These are phyloP conservation scores for Penicillium verhagenii DNA, from an alignment of 495 filamentous ascomycete species.

Conservation along the genomic window DNA sequence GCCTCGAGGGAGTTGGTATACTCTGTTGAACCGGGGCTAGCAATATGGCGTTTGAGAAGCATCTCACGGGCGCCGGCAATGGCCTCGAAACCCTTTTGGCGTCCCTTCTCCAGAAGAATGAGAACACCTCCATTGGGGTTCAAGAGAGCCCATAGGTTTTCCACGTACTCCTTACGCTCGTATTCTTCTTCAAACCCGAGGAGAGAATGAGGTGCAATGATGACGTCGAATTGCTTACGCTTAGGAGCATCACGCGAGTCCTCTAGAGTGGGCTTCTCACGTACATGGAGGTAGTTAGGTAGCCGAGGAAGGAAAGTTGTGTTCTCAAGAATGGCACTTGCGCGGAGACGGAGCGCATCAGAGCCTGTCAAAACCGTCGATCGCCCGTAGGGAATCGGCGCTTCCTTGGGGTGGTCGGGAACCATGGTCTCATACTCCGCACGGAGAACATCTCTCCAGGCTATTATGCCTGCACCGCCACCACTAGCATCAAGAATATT, in stretches of 20 bases:
- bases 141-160: constrained; percentile 86
- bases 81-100: constrained; percentile 87
- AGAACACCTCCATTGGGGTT: constrained; percentile 83
- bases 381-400: constrained; percentile 51
- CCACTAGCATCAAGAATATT: constrained; percentile 81
- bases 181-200: constrained; percentile 70
- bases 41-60: constrained; percentile 72
- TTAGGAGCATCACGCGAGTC: constrained; percentile 44
- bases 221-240: constrained; percentile 82
- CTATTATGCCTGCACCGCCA: constrained; percentile 79
- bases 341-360: constrained; percentile 67
- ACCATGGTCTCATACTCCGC: constrained; percentile 74
- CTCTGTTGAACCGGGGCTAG: constrained; percentile 57
- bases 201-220: constrained; percentile 83
- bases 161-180: constrained; percentile 69
- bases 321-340: constrained; percentile 75
- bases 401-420: constrained; percentile 38
- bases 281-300: constrained; percentile 79
- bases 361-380: constrained; percentile 64
- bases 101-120: constrained; percentile 86
- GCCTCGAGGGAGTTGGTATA: constrained; percentile 42
- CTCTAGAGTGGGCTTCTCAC: constrained; percentile 47
- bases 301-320: constrained; percentile 90
- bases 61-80: constrained; percentile 78
- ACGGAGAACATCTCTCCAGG: constrained; percentile 78